Conservation (phyloP, 208 protist species). For the Trypanosoma platydactyli region DNA sequence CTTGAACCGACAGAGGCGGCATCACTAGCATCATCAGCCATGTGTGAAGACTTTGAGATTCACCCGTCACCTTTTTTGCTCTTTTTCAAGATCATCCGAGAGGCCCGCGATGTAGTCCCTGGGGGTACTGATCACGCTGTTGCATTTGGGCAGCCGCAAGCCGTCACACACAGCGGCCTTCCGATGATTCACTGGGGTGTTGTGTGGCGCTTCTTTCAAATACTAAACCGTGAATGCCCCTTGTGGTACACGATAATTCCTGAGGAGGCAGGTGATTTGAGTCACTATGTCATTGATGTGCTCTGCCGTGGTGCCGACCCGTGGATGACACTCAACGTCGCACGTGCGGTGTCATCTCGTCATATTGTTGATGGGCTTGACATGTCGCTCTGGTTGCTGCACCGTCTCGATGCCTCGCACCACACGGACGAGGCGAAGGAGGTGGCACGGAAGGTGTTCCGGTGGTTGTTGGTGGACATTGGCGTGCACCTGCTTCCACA, state of each 20-base stretch:
- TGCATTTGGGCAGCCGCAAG: background rate
- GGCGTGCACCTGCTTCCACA: slow-evolving; percentile 74
- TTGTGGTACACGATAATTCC: slow-evolving; percentile 54
- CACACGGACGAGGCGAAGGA: slow-evolving; percentile 68
- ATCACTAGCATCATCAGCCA: background rate
- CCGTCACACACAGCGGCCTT: slow-evolving; percentile 19
- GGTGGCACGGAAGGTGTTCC: slow-evolving; percentile 71
- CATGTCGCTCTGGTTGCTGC: slow-evolving; percentile 76
- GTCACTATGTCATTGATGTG: slow-evolving; percentile 59
- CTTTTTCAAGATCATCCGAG: slow-evolving; percentile 75
- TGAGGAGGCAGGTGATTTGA: slow-evolving; percentile 63
- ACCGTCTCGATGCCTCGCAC: slow-evolving; percentile 72
- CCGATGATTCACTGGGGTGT: slow-evolving; percentile 87
- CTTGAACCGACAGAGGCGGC: background rate
- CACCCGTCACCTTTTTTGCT: slow-evolving; percentile 74
- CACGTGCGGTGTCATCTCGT: slow-evolving; percentile 47
- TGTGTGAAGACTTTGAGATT: background rate
- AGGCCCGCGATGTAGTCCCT: slow-evolving; percentile 59
- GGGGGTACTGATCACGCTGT: background rate
- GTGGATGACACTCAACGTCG: slow-evolving; percentile 80
- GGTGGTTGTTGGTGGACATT: slow-evolving; percentile 80
- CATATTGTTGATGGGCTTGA: slow-evolving; percentile 84
- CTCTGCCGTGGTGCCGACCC: slow-evolving; percentile 77
- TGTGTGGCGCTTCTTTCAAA: slow-evolving; percentile 75
- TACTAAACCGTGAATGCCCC: slow-evolving; percentile 71